Evolutionary conservation across 1,284 basidiomycete genomes (phyloP), one percentile per base, ranked within the genome.

Genomic region (Cutaneotrichosporon mucoides): DNA sequence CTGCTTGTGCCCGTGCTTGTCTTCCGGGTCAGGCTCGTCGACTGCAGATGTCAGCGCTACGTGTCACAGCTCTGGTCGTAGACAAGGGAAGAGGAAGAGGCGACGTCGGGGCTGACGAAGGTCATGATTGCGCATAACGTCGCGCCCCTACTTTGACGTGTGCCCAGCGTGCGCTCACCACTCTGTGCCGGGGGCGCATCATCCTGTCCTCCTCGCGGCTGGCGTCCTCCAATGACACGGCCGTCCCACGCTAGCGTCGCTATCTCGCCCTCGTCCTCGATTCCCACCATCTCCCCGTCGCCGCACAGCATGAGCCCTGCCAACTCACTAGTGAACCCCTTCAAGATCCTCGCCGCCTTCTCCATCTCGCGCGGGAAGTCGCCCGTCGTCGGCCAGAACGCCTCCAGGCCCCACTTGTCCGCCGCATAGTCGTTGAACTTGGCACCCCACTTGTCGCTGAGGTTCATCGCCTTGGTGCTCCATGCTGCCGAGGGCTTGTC

Each of bases 331-430:
- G 54, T 55, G 48, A 74, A 76, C 3, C 67, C 61, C 12, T 69
- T 64, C 13, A 81, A 63, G 51, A 81, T 80, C 24, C 79, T 64
- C 24, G 75, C 75, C 44, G 75, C 76, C 63, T 81, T 81, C 12
- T 73, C 72, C 44, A 81, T 69, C 61, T 81, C 79, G n/a, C 71
- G 63, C 0, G 58, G 65, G 44, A 78, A 78, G 54, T 81, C 80
- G 41, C 55, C 55, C 7, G 46, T 36, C 40, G 55, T 56, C 6
- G 55, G 55, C 55, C 50, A 54, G 57, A 49, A 56, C 40, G 55
- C 33, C 40, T 55, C 54, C 11, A 55, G 16, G 24, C 54, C 54
- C 37, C 36, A 42, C 38, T 42, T 41, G 24, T 55, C 37, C 9
- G 45, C 45, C 38, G 45, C 45, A 38, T 55, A 55, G 45, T 34